phyloP scores from a whole-genome alignment of 169 alveolate genomes.

The Plasmodium falciparum region DNA sequence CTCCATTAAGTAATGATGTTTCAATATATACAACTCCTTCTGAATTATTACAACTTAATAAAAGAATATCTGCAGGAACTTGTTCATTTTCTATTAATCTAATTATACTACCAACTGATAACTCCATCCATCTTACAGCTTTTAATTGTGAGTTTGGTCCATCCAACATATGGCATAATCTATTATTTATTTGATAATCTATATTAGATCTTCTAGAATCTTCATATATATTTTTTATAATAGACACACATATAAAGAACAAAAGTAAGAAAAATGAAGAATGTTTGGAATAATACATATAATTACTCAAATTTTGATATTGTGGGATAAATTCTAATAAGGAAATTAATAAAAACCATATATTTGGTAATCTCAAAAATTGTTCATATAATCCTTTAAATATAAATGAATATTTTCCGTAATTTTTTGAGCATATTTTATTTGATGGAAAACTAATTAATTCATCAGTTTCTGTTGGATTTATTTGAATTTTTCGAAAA shows the following conservation, averaged over 20 bases:
- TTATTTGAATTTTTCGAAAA: conserved; percentile 82
- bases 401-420: conserved; percentile 76
- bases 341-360: conserved; percentile 68
- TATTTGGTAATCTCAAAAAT: conserved; percentile 70
- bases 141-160: conserved; percentile 78
- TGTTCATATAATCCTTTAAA: conserved; percentile 79
- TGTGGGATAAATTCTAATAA: conserved; percentile 77
- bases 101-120: conserved; percentile 85
- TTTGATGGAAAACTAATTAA: conserved; percentile 81
- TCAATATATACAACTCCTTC: conserved; percentile 85
- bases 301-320: conserved; percentile 74
- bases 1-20: conserved; percentile 83
- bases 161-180: conserved; percentile 80
- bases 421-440: conserved; percentile 56
- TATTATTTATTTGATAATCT: conserved; percentile 82
- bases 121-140: conserved; percentile 79
- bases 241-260: conserved; percentile 79
- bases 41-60: conserved; percentile 81
- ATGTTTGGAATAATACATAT: conserved; percentile 47
- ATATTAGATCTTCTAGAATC: conserved; percentile 78
- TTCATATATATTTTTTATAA: conserved; percentile 78
- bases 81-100: conserved; percentile 83
- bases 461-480: conserved; percentile 84
- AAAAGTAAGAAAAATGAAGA: conserved; percentile 61
- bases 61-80: conserved; percentile 86